These are phyloP conservation scores for Cyclotella choctawhatcheeana DNA, from an alignment of 108 stramenopile species.

Conservation along the genomic window DNA sequence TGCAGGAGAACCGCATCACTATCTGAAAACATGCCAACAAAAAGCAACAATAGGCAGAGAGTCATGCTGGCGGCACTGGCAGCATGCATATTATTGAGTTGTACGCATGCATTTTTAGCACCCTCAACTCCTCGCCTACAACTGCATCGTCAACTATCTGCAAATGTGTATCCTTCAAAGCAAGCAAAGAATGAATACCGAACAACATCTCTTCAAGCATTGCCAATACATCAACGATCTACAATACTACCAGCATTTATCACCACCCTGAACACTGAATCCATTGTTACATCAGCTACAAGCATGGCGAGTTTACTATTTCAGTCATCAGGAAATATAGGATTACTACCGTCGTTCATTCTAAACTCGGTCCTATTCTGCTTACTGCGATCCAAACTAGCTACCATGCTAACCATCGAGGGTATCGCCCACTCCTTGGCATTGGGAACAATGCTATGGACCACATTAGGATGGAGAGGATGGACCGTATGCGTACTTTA, in stretches of 20 bases:
- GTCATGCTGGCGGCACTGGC: too few species aligned
- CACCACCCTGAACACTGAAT: conserved; percentile 2
- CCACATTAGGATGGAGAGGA: conserved; percentile 82
- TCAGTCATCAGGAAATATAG: conserved; percentile 58
- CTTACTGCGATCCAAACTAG: conserved; percentile 56
- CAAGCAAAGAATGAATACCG: too few species aligned
- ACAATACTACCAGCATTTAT: background rate
- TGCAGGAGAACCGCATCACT: too few species aligned
- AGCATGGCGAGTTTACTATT: conserved; percentile 23
- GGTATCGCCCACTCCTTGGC: conserved; percentile 80
- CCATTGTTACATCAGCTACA: conserved; percentile 5
- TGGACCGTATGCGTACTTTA: conserved; percentile 92
- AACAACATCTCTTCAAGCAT: too few species aligned
- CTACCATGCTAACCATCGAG: conserved; percentile 76
- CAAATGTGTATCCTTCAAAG: too few species aligned
- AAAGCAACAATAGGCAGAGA: too few species aligned
- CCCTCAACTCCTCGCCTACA: too few species aligned
- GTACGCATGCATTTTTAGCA: too few species aligned
- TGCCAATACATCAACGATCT: background rate
- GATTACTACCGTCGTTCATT: conserved; percentile 56
- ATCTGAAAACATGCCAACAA: too few species aligned
- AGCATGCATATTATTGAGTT: too few species aligned
- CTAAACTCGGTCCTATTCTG: conserved; percentile 75
- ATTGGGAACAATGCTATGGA: conserved; percentile 85
- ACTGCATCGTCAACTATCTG: too few species aligned